Evolutionary conservation across 2,329 filamentous ascomycete genomes (phyloP), one percentile per base, ranked within the genome.

Genomic region (Dryadomyces quercivorus): DNA sequence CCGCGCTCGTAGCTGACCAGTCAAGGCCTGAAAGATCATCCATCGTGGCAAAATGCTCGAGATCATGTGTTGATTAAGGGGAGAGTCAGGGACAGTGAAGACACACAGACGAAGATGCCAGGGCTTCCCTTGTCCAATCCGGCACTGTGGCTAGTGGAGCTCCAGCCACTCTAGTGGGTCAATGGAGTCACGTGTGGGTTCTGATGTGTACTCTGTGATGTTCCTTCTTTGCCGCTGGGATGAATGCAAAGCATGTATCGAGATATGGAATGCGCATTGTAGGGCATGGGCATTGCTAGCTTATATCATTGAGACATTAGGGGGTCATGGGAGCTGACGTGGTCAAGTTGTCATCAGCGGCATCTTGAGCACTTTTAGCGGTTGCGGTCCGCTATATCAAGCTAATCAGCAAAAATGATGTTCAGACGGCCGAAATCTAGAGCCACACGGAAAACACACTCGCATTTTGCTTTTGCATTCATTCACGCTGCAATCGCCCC

Each of bases 21-120:
- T 77, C 77, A 61, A 84, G 71, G 59, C 77, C 74, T 50, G 76
- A 75, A 50, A 84, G 75, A 67, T 84, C 80, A 61, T 84, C 77
- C 81, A 84, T 84, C 12, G 21, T 43, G 45, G n/a, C 5, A n/a
- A 42, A 5, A 12, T 34, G 20, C 21, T 12, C 16, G 53, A 55
- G 51, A 38, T 18, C 43, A 46, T 45, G 46, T 21, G 46, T 42
- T 31, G 21, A 20, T 8, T 36, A 22, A 36, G 45, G 38, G 34
- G 38, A 8, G 26, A 22, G 18, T 13, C 26, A 9, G 45, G n/a
- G 22, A 16, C 46, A 13, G 38, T 12, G 44, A 38, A 31, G 26
- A 31, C 26, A 31, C 26, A 31, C 26, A 31, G 26, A 31, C 26
- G 26, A 31, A 31, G 26, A 31, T 47, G 10, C 44, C 36, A 21